Percentiles rank a stretch among this genome's conserved stretches.
Evolutionary conservation across 2,329 filamentous ascomycete species (phyloP).

Genomic region (Neoscytalidium dimidiatum): DNA sequence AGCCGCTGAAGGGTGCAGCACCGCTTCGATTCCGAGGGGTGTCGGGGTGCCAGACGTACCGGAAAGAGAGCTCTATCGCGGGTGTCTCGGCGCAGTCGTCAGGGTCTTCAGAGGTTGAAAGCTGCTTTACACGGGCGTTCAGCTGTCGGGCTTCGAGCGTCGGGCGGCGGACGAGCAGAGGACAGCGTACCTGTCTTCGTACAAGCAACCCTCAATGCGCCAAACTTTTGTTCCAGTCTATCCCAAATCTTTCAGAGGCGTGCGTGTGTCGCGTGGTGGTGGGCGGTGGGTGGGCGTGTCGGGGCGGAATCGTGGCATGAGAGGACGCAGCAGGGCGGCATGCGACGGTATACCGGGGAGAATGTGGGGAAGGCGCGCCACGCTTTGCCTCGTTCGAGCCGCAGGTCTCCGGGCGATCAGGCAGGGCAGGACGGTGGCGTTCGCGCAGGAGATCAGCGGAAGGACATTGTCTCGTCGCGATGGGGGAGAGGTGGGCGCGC

Average conservation of each 20-base stretch:
- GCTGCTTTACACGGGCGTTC: slow-evolving; percentile 8
- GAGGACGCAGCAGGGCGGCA: slow-evolving; percentile 17
- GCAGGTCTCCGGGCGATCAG: slow-evolving; percentile 17
- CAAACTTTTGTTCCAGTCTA: slow-evolving; percentile 44
- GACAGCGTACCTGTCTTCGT: slow-evolving; percentile 9
- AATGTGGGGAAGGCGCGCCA: slow-evolving; percentile 19
- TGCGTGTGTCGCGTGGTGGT: slow-evolving; percentile 9
- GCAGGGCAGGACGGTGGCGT: neutral
- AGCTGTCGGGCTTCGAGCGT: neutral
- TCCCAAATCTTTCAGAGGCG: slow-evolving; percentile 39
- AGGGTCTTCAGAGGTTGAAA: slow-evolving; percentile 9
- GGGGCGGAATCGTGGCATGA: slow-evolving; percentile 18
- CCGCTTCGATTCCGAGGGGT: slow-evolving; percentile 13
- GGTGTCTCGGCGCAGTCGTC: slow-evolving; percentile 3
- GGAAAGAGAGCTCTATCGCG: slow-evolving; percentile 19
- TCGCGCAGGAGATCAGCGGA: slow-evolving; percentile 23
- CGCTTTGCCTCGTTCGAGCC: slow-evolving; percentile 17
- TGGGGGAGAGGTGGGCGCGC: slow-evolving; percentile 27
- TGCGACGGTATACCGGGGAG: slow-evolving; percentile 15
- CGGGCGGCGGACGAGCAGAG: neutral
- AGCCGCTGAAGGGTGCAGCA: slow-evolving; percentile 17
- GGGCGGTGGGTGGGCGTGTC: slow-evolving; percentile 21
- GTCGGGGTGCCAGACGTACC: neutral
- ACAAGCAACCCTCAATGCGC: slow-evolving; percentile 30
- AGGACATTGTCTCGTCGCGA: slow-evolving; percentile 39